Percentiles rank a stretch among this genome's conserved stretches.
Evolutionary conservation across 179 eudicot genomes (phyloP).

Genomic region (Silene coronaria): DNA sequence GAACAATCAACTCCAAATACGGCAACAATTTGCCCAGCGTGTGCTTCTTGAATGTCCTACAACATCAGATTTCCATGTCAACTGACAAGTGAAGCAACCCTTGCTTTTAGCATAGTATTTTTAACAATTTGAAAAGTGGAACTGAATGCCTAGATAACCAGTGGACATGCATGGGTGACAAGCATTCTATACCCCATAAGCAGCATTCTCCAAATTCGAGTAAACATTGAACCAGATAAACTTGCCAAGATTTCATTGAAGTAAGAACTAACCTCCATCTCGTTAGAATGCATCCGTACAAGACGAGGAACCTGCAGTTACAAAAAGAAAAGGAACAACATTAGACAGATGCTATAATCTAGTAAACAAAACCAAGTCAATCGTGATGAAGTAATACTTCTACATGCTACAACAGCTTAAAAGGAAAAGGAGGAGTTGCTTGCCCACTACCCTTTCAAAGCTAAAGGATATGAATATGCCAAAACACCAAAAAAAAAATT

Average conservation of each 20-base stretch:
- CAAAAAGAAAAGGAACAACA: neutral
- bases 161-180: neutral
- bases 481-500: neutral
- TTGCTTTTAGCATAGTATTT: neutral
- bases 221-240: neutral
- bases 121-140: neutral
- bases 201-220: conserved; percentile 8
- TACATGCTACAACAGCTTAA: neutral
- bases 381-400: neutral
- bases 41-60: conserved; percentile 97
- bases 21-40: conserved; percentile 97
- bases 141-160: neutral
- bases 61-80: conserved; percentile 14
- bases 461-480: neutral
- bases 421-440: neutral
- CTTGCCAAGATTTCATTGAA: conserved; percentile 1
- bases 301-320: conserved; percentile 75
- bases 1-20: conserved; percentile 96
- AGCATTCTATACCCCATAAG: neutral
- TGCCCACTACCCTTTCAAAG: neutral
- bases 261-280: conserved; percentile 71
- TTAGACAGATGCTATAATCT: neutral
- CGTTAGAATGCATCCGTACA: conserved; percentile 89
- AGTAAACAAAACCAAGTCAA: neutral
- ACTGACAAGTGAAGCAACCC: neutral